Percentiles rank a stretch among this genome's conserved stretches.
Evolutionary conservation across 306 rosid species (phyloP).

Genomic region (Luffa aegyptiaca): DNA sequence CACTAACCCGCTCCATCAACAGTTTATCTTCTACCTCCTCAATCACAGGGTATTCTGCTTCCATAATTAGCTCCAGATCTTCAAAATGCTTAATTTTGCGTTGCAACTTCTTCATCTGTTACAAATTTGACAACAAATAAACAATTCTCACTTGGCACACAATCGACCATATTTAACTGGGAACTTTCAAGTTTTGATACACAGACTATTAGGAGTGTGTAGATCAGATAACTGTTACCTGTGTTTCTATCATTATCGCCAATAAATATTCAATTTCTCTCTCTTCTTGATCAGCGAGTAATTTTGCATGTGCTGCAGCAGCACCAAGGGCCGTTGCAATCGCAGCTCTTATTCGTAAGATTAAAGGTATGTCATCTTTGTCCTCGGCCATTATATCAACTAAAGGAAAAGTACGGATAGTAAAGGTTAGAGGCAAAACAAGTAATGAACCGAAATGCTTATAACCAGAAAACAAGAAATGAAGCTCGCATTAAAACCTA

Average conservation of each 20-base stretch:
- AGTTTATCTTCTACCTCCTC: constrained; percentile 51
- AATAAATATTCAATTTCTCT: constrained; percentile 73
- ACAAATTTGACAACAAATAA: background rate
- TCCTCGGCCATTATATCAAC: constrained; percentile 24
- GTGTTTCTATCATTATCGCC: constrained; percentile 66
- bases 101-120: constrained; percentile 56
- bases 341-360: constrained; percentile 65
- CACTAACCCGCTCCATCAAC: constrained; percentile 49
- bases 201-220: constrained; percentile 2
- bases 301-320: constrained; percentile 81
- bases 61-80: constrained; percentile 66
- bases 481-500: background rate
- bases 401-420: constrained; percentile 14
- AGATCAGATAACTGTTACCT: constrained; percentile 34
- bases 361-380: constrained; percentile 45
- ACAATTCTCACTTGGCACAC: background rate
- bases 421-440: background rate
- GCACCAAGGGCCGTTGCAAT: constrained; percentile 87
- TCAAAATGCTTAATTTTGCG: constrained; percentile 64
- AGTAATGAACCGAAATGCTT: background rate
- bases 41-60: constrained; percentile 50
- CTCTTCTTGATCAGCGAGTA: constrained; percentile 88
- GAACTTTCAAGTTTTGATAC: background rate
- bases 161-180: background rate
- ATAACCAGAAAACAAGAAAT: background rate